Evolutionary conservation across 768 basidiomycete species (phyloP).

Genomic region (Leccinellum rugosiceps): DNA sequence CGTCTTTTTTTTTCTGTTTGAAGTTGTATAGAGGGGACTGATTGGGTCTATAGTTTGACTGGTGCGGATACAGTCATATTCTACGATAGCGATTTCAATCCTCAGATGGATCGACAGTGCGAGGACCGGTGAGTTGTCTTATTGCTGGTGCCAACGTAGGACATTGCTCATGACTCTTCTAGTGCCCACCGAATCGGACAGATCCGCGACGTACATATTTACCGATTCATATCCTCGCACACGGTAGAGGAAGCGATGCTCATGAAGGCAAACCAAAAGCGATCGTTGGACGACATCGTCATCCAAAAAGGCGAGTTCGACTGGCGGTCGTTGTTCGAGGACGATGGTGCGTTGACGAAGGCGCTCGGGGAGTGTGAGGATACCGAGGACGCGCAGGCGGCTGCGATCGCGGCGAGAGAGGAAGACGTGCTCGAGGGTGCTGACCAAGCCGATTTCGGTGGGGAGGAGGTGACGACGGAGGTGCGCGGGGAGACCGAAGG

Average conservation of each 20-base stretch:
- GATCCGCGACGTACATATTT: constrained; percentile 94
- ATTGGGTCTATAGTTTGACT: constrained; percentile 49
- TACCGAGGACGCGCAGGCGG: constrained; percentile 81
- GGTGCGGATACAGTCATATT: constrained; percentile 96
- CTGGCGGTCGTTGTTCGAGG: constrained; percentile 81
- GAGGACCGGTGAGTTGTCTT: constrained; percentile 70
- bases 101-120: constrained; percentile 97
- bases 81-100: constrained; percentile 96
- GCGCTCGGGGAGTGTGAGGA: constrained; percentile 88
- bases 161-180: constrained; percentile 1
- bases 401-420: constrained; percentile 70
- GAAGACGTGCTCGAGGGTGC: constrained; percentile 71
- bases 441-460: constrained; percentile 76
- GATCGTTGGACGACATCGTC: constrained; percentile 83
- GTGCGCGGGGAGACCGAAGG: constrained; percentile 30
- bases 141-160: background rate
- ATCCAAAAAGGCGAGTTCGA: constrained; percentile 95
- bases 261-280: constrained; percentile 97
- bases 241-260: constrained; percentile 97
- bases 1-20: constrained; percentile 26
- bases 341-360: constrained; percentile 57
- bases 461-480: constrained; percentile 33
- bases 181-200: constrained; percentile 99
- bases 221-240: constrained; percentile 84
- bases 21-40: constrained; percentile 11